A percentile compares a stretch with the other conserved stretches of the same genome.
Conservation (phyloP, 2,329 filamentous ascomycete genomes). For the Talaromyces verruculosus region DNA sequence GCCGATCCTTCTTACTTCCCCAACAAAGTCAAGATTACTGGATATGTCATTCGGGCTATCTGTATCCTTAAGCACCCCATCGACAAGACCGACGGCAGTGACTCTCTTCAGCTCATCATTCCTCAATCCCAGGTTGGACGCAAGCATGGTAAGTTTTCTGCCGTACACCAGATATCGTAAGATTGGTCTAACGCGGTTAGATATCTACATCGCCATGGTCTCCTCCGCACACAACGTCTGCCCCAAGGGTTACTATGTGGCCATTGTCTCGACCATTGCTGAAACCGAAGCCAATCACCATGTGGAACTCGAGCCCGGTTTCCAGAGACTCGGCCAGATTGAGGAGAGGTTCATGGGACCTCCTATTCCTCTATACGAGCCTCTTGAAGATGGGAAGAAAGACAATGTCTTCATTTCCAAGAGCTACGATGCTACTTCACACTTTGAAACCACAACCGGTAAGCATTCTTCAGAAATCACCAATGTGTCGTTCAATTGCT, state of each 20-base stretch:
- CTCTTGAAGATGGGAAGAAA: constrained; percentile 73
- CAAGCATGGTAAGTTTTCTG: constrained; percentile 74
- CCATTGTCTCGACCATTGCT: constrained; percentile 96
- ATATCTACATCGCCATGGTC: constrained; percentile 96
- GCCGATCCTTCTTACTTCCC: constrained; percentile 97
- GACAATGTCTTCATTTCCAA: constrained; percentile 98
- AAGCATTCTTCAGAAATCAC: constrained; percentile 19
- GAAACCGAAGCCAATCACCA: constrained; percentile 92
- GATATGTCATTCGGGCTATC: constrained; percentile 92
- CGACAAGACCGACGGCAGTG: constrained; percentile 80
- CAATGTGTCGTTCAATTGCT: constrained; percentile 7
- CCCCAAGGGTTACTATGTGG: constrained; percentile 98
- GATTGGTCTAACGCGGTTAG: constrained; percentile 47
- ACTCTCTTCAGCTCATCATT: constrained; percentile 94
- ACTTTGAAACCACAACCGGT: constrained; percentile 87
- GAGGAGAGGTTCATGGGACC: constrained; percentile 97
- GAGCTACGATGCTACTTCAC: constrained; percentile 96
- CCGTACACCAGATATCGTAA: not conserved
- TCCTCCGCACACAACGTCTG: constrained; percentile 97
- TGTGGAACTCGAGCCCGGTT: constrained; percentile 85
- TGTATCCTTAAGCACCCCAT: constrained; percentile 96
- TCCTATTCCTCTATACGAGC: constrained; percentile 92
- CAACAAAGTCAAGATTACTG: constrained; percentile 79
- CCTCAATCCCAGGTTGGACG: constrained; percentile 95
- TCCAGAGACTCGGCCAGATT: constrained; percentile 87